Evolutionary conservation across 192 early-diverging fungal species (phyloP), one percentile per base, ranked within the genome.

Genomic region (Rhizoclosmatium globosum): DNA sequence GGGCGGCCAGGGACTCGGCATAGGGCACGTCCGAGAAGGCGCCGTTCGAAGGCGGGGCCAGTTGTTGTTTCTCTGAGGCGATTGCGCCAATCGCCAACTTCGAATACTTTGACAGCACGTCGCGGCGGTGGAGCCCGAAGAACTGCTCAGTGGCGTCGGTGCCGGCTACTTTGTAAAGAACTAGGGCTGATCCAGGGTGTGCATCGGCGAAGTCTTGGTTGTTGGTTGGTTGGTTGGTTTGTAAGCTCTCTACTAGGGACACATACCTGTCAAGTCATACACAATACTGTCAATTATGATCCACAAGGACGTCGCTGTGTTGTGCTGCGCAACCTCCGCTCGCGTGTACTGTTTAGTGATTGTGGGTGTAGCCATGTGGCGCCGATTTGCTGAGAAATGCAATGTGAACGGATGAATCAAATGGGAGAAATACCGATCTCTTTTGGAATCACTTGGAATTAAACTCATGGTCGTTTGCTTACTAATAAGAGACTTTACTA

Each of bases 111-210:
- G 41, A 6, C 19, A 75, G 71, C 15, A 67, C 61, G 31, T 71
- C 73, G 19, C 46, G 50, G 39, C 70, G 1, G 53, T 71, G 70
- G 6, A 71, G 38, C 17, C 15, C 70, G 44, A 38, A 71, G 70
- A 71, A 71, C 44, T 71, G 70, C 47, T 71, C 50, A 1, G 70
- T 71, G 2, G 70, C 70, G 50, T 71, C 70, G n/a, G 93, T 89
- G 45, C 89, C 87, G 1, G 93, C 91, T 46, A 87, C 89, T 2
- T 95, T 93, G 76, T 56, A 71, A 4, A 79, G 77, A 41, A 71
- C 77, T 1, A 79, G 56, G 39, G 77, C 66, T 7, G 53, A 60
- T 1, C 77, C 77, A 13, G 77, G 77, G 46, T 79, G 77, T 4
- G 13, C 48, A 4, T 79, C 77, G 1, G 77, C 77, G 60, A 79